Conservation (phyloP, 345 rosid genomes). For the Eucalyptus microcorys region DNA sequence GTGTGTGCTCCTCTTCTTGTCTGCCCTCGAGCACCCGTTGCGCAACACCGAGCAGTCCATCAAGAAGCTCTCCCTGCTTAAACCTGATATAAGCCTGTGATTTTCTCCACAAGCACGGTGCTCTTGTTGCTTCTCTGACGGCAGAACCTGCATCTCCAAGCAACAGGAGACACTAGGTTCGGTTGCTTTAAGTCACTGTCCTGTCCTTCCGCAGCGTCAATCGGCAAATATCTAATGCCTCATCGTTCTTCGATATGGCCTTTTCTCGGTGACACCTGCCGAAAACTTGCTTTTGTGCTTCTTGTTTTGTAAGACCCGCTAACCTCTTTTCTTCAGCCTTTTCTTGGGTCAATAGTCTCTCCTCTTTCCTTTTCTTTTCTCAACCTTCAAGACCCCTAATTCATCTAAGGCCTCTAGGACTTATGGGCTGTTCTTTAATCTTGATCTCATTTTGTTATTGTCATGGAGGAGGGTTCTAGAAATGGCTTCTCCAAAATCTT, state of each 20-base stretch:
- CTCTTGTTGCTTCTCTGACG: slow-evolving; percentile 68
- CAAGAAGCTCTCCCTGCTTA: slow-evolving; percentile 73
- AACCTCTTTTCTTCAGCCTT: slow-evolving; percentile 24
- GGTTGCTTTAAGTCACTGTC: slow-evolving; percentile 58
- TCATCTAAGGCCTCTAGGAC: slow-evolving; percentile 32
- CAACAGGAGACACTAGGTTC: slow-evolving; percentile 55
- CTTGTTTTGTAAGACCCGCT: slow-evolving; percentile 30
- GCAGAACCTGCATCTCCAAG: slow-evolving; percentile 36
- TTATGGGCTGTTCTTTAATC: slow-evolving; percentile 7
- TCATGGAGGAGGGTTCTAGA: not conserved
- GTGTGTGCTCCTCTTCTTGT: slow-evolving; percentile 17
- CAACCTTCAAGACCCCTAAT: slow-evolving; percentile 18
- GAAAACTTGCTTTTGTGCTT: slow-evolving; percentile 45
- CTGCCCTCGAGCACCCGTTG: slow-evolving; percentile 5
- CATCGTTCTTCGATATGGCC: slow-evolving; percentile 27
- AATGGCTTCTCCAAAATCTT: slow-evolving; percentile 16
- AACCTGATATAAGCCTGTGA: slow-evolving; percentile 75
- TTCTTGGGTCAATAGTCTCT: slow-evolving; percentile 11
- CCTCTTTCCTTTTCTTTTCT: not conserved
- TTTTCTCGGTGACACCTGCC: slow-evolving; percentile 24
- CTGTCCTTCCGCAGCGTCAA: slow-evolving; percentile 41
- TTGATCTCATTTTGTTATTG: not conserved
- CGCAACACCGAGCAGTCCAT: slow-evolving; percentile 60
- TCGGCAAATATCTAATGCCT: slow-evolving; percentile 51
- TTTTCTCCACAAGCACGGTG: slow-evolving; percentile 74